Percentiles rank a stretch among this genome's conserved stretches.
Evolutionary conservation across 805 yeast genomes (phyloP).

Genomic region (Saccharomycopsis amapae): DNA sequence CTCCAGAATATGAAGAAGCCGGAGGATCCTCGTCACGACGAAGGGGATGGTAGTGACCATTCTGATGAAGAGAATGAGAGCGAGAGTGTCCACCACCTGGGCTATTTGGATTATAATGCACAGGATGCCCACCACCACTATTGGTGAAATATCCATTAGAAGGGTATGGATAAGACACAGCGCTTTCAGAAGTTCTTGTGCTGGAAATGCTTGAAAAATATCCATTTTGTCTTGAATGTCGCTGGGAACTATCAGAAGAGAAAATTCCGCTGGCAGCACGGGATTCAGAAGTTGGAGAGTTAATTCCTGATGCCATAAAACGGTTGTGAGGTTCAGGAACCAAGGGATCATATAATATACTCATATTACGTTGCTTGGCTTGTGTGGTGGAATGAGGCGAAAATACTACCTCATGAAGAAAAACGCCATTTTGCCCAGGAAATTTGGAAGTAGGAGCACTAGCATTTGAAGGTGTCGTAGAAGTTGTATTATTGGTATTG

Average conservation of each 20-base stretch:
- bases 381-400: not conserved
- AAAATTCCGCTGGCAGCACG: not conserved
- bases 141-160: not conserved
- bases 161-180: conserved; percentile 11
- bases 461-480: too few species aligned
- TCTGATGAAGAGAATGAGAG: not conserved
- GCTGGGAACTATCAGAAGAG: conserved; percentile 7
- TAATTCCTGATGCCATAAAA: not conserved
- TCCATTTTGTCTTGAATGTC: conserved; percentile 5
- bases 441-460: conserved; percentile 3
- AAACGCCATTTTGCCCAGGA: conserved; percentile 9
- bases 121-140: conserved; percentile 4
- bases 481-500: too few species aligned
- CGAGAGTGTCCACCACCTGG: not conserved
- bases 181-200: conserved; percentile 17
- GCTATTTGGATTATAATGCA: not conserved
- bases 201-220: conserved; percentile 16
- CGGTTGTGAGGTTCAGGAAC: conserved; percentile 16
- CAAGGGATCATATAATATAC: conserved; percentile 19
- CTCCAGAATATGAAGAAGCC: not conserved
- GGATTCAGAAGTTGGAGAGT: conserved; percentile 10
- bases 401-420: conserved; percentile 7
- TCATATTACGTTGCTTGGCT: conserved; percentile 13
- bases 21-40: not conserved
- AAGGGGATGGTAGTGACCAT: not conserved